These are phyloP conservation scores for Lathyrus sativus DNA, from an alignment of 306 rosid genomes.

Conservation along the genomic window DNA sequence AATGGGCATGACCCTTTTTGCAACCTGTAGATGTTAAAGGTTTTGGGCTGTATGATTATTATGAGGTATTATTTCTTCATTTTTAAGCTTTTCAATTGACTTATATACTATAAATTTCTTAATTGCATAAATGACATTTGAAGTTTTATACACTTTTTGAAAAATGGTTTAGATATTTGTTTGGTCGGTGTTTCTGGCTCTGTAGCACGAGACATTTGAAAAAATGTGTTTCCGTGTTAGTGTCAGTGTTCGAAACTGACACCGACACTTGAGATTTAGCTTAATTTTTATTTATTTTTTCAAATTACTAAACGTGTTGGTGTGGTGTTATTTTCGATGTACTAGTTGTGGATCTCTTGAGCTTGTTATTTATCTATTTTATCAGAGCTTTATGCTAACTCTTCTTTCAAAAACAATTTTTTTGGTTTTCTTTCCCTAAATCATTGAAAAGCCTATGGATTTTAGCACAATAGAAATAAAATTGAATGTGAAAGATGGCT, in stretches of 20 bases:
- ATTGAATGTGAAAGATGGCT: slow-evolving; percentile 73
- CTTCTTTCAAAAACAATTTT: slow-evolving; percentile 22
- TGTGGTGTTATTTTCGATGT: no score
- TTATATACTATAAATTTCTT: slow-evolving; percentile 14
- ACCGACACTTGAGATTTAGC: no score
- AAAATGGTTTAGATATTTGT: background rate
- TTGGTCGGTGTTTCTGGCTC: background rate
- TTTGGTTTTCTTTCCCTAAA: slow-evolving; percentile 44
- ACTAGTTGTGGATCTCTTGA: background rate
- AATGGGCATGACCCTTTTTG: slow-evolving; percentile 75
- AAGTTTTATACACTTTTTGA: background rate
- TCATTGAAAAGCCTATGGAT: slow-evolving; percentile 44
- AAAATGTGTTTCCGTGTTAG: no score
- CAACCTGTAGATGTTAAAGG: slow-evolving; percentile 88
- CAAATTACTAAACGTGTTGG: background rate
- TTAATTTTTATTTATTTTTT: no score
- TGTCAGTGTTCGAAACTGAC: no score
- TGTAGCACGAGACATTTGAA: no score
- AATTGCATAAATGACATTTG: slow-evolving; percentile 10
- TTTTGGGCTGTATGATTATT: slow-evolving; percentile 74
- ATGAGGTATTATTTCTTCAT: slow-evolving; percentile 52
- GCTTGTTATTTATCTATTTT: slow-evolving; percentile 2
- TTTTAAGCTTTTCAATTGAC: background rate
- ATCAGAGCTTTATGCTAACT: slow-evolving; percentile 5
- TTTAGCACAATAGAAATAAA: slow-evolving; percentile 22